Conservation (phyloP, 1,284 basidiomycete genomes). For the Coriolopsis trogii region DNA sequence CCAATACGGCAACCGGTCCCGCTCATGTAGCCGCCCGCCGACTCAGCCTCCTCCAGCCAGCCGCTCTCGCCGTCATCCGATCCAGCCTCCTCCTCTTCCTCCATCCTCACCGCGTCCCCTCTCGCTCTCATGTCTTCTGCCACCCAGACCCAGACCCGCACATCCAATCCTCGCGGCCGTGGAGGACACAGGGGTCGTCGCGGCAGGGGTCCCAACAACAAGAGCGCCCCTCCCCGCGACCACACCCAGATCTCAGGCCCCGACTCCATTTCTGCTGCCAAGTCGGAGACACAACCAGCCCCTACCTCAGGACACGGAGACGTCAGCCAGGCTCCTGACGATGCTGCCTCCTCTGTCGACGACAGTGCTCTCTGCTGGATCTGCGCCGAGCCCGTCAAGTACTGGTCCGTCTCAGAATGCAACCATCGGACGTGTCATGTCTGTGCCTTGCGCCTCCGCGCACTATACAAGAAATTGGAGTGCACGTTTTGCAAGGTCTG, state of each 20-base stretch:
- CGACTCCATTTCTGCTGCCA: slow-evolving; percentile 1
- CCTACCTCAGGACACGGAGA: slow-evolving; percentile 4
- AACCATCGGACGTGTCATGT: slow-evolving; percentile 94
- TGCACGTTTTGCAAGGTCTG: slow-evolving; percentile 96
- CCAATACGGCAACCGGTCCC: too few relatives aligned
- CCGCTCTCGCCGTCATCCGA: background rate
- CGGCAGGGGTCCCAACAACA: slow-evolving; percentile 27
- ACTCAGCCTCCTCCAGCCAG: background rate
- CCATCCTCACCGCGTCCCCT: background rate
- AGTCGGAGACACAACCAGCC: slow-evolving; percentile 2
- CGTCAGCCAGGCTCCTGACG: slow-evolving; percentile 4
- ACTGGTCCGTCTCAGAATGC: slow-evolving; percentile 88
- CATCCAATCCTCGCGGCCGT: slow-evolving; percentile 33
- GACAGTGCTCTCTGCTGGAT: slow-evolving; percentile 82
- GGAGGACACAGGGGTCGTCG: slow-evolving; percentile 35
- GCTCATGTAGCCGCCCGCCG: too few relatives aligned
- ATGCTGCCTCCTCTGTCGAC: slow-evolving; percentile 28
- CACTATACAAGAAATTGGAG: slow-evolving; percentile 91
- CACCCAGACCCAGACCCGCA: slow-evolving; percentile 32
- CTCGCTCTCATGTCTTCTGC: slow-evolving; percentile 35
- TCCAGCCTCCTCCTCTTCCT: background rate
- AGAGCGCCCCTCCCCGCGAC: slow-evolving; percentile 17
- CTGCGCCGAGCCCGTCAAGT: slow-evolving; percentile 94
- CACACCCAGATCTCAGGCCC: slow-evolving; percentile 6
- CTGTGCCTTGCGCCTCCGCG: slow-evolving; percentile 88